Base-by-base conservation (phyloP, 495 filamentous ascomycete genomes). In the Penicillium lividum region DNA sequence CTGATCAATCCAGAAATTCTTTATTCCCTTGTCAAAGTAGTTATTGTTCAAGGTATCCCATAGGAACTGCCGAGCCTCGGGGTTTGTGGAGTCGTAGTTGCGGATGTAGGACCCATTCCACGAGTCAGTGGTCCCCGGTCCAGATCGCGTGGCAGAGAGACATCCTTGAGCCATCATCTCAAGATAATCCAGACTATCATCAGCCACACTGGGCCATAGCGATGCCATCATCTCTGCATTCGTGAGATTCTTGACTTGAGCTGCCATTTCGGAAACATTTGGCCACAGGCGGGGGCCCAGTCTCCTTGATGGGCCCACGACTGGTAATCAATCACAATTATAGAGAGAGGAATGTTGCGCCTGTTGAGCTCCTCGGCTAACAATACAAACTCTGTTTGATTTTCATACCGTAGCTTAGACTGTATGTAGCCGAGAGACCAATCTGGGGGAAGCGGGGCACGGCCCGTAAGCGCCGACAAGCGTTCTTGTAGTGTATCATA, bases 271-370 rank as follows among this genome's bases (percentile, higher is more conserved):
- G 5, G 61, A 46, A 7, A 67, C 64, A 40, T 68, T 56, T 0
- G 64, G 64, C 68, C 68, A 73, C 4, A 68, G 58, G 3, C 51
- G 38, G 4, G 68, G 64, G 46, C 65, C 70, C 70, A 73, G 45
- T 73, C 68, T n/a, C 70, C 70, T 40, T 73, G 66, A 27, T 65
- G 54, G n/a, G 66, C 64, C 70, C 70, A 73, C 3, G 64, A 68
- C n/a, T 68, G 64, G 43, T 68, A 73, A 36, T 73, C 70, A 25
- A 73, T 73, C 15, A 73, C 68, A 15, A 73, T 63, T 53, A 73
- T 45, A 0, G 63, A 67, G 1, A 73, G 65, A 4, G 70, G 70
- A 28, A 73, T 62, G 6, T 65, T 11, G 25, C 56, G 53, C 15
- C 53, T 36, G 0, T 66, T 51, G 43, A 69, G 71, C 6, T 62